phyloP scores from a whole-genome alignment of 306 rosid species.

The Citrullus amarus region DNA sequence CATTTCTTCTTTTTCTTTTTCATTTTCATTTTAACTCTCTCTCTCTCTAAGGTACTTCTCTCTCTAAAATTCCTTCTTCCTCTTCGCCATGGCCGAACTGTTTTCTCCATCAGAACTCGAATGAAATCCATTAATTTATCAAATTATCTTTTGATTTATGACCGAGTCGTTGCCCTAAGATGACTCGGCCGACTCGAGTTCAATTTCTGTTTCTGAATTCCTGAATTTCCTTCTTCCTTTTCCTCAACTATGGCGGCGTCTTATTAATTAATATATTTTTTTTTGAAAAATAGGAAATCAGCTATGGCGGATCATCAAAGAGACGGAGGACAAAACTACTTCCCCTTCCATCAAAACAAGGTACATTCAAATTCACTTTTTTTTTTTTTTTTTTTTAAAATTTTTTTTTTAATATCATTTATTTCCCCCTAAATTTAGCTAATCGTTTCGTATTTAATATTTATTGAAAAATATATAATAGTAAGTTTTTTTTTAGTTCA shows the following conservation, averaged over 20 bases:
- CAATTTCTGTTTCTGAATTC: not conserved
- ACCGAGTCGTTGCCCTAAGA: not conserved
- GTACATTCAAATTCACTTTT: not conserved
- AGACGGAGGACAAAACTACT: not conserved
- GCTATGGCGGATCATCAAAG: not conserved
- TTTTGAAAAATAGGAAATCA: too few species aligned
- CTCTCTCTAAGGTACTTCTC: slow-evolving; percentile 18
- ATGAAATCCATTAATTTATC: not conserved
- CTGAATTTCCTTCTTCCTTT: not conserved
- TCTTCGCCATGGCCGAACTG: not conserved
- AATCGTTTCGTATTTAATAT: too few species aligned
- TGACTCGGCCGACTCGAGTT: not conserved
- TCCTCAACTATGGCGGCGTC: not conserved
- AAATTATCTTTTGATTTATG: not conserved
- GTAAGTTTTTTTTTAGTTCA: too few species aligned
- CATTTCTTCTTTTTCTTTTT: slow-evolving; percentile 30
- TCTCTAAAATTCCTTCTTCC: slow-evolving; percentile 10
- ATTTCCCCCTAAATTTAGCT: too few species aligned
- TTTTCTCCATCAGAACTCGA: not conserved
- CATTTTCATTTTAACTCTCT: slow-evolving; percentile 33
- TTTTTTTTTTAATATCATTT: too few species aligned
- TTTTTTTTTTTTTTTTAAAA: not conserved
- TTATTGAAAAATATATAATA: too few species aligned
- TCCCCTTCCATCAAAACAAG: not conserved
- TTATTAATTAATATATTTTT: not conserved